Percentiles rank a stretch among this genome's conserved stretches.
These are phyloP conservation scores for Trypanosoma mega DNA, from an alignment of 208 protist genomes.

Conservation along the genomic window DNA sequence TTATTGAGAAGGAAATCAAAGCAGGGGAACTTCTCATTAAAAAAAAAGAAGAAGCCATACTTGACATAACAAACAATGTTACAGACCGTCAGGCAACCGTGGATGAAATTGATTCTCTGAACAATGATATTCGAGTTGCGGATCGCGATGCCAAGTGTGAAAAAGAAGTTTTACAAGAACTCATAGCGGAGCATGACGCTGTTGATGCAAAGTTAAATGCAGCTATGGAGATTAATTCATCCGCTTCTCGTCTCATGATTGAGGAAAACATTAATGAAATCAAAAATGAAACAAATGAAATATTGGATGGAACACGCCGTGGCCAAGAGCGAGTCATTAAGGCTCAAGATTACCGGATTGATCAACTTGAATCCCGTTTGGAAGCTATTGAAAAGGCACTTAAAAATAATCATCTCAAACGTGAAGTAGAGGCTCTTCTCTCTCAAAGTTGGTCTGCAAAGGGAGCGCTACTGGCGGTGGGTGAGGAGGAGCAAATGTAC, in stretches of 20 bases:
- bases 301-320: constrained; percentile 52
- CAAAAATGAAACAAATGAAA: constrained; percentile 50
- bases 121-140: constrained; percentile 79
- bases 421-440: constrained; percentile 58
- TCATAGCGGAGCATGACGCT: constrained; percentile 45
- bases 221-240: constrained; percentile 32
- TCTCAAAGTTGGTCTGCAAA: constrained; percentile 45
- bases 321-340: constrained; percentile 86
- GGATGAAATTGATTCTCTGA: constrained; percentile 67
- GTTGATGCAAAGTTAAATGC: constrained; percentile 51
- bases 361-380: constrained; percentile 68
- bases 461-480: constrained; percentile 41
- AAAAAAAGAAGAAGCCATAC: constrained; percentile 68
- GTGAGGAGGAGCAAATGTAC: constrained; percentile 56
- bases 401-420: constrained; percentile 53
- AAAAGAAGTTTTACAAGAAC: constrained; percentile 46
- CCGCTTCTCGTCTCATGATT: constrained; percentile 45
- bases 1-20: constrained; percentile 64
- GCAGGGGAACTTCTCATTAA: constrained; percentile 47
- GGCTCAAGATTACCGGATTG: constrained; percentile 83
- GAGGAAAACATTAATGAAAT: constrained; percentile 57
- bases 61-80: constrained; percentile 38
- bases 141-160: constrained; percentile 62
- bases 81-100: constrained; percentile 45
- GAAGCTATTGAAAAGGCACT: constrained; percentile 64